Conservation (phyloP, 106 monocot genomes). For the Dendrobium huoshanense region DNA sequence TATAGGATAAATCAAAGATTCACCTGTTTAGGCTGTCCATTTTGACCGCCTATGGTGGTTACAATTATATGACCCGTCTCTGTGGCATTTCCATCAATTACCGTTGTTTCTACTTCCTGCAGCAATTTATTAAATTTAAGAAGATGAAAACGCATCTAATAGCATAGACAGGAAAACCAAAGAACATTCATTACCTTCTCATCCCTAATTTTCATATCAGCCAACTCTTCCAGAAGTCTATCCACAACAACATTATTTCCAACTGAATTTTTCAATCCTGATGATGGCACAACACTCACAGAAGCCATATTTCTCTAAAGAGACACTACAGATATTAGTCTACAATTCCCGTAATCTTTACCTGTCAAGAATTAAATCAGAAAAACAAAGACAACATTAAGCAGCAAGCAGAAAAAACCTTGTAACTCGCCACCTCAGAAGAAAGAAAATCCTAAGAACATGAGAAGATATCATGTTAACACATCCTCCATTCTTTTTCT, state of each 20-base stretch:
- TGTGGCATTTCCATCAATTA: slow-evolving; percentile 27
- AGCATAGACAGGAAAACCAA: not conserved
- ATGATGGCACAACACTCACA: slow-evolving; percentile 17
- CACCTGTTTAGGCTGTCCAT: slow-evolving; percentile 31
- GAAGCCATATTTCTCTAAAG: slow-evolving; percentile 15
- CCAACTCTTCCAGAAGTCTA: slow-evolving; percentile 24
- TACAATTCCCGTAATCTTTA: not conserved
- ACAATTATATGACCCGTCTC: slow-evolving; percentile 33
- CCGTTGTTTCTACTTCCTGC: slow-evolving; percentile 24
- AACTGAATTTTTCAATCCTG: slow-evolving; percentile 10
- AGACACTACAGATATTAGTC: not conserved
- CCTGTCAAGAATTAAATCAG: not conserved
- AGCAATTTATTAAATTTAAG: not conserved
- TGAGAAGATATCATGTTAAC: slow-evolving; percentile 1
- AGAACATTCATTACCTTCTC: slow-evolving; percentile 20
- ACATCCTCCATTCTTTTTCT: not conserved
- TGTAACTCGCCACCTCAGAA: too few relatives aligned
- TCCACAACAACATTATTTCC: slow-evolving; percentile 15
- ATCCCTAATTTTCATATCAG: slow-evolving; percentile 34
- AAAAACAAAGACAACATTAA: not conserved
- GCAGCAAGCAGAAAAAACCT: too few relatives aligned
- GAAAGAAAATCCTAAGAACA: too few relatives aligned
- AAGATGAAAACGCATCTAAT: not conserved
- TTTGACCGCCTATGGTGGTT: slow-evolving; percentile 26
- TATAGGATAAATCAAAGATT: not conserved